Percentiles rank a stretch among this genome's conserved stretches.
Conservation (phyloP, 2,329 filamentous ascomycete genomes). For the Epichloe uncinata region DNA sequence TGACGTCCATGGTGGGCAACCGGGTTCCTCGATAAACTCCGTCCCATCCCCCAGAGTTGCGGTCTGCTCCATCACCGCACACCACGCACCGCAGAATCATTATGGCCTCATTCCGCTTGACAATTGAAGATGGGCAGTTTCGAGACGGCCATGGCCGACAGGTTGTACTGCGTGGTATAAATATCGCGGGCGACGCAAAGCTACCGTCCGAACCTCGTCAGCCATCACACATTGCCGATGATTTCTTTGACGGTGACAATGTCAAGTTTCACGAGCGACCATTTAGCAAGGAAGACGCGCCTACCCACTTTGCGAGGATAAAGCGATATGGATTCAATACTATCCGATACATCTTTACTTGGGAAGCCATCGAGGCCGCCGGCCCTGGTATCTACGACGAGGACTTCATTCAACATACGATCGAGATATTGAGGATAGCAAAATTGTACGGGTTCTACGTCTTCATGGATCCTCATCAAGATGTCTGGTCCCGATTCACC, state of each 20-base stretch:
- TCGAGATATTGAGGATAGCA: constrained; percentile 68
- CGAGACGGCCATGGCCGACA: constrained; percentile 71
- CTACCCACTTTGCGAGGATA: constrained; percentile 72
- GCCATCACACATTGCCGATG: constrained; percentile 62
- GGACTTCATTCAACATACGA: constrained; percentile 82
- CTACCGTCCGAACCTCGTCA: constrained; percentile 69
- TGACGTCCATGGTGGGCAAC: not conserved
- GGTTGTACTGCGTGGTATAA: constrained; percentile 84
- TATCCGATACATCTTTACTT: constrained; percentile 93
- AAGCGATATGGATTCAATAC: constrained; percentile 91
- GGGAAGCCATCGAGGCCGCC: constrained; percentile 93
- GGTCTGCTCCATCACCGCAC: not conserved
- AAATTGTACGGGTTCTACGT: constrained; percentile 89
- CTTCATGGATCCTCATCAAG: constrained; percentile 98
- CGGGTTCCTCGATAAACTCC: not conserved
- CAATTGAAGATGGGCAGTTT: constrained; percentile 76
- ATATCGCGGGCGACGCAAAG: constrained; percentile 83
- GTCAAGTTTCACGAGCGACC: constrained; percentile 82
- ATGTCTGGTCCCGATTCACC: constrained; percentile 93
- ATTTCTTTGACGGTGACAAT: constrained; percentile 87
- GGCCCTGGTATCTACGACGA: constrained; percentile 91
- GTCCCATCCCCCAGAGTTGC: not conserved
- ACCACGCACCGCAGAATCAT: not conserved
- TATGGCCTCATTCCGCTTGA: constrained; percentile 66
- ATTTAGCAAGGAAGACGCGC: constrained; percentile 71